Base-by-base conservation (phyloP, 2,329 filamentous ascomycete species). In the Pseudogymnoascus pannorum region DNA sequence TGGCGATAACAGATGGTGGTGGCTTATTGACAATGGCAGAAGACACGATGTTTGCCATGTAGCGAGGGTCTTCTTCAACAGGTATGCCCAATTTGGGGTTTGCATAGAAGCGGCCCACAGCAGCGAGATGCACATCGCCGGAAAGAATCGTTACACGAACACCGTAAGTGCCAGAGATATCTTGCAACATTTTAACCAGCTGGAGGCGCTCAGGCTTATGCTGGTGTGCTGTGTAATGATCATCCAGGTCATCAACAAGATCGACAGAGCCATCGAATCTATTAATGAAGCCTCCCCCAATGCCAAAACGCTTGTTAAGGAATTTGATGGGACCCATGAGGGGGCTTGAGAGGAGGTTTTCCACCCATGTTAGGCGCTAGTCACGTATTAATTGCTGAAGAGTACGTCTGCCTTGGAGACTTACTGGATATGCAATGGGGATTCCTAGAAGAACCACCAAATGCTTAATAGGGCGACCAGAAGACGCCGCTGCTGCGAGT, bases 21-120 rank as follows among this genome's bases (percentile, higher is more conserved):
- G 94, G 94, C 68, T 93, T 93, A 73, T 99, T 97, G 66, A 95
- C 92, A 69, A 99, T 97, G 31, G 92, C 92, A 0, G 92, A 97
- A 5, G 92, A 96, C 60, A 97, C 83, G 18, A 99, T 82, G 70
- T 99, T 99, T 58, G 87, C 88, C 86, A 99, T 97, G 74, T 97
- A 97, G 61, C 94, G 85, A 72, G 91, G 89, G 73, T 99, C 94
- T 63, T 87, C 82, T 71, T 93, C 88, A 61, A 87, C 88, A 0
- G 90, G 82, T 33, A 96, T 82, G 60, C 87, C 81, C 48, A 94
- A 80, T 68, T 87, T 87, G 6, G 91, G 90, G 69, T 94, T 94
- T 14, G 91, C 92, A 78, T 96, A 97, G 78, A 99, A 97, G 64
- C 94, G 90, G 0, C 94, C 94, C 24, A 97, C 80, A 11, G 92